A percentile compares a stretch with the other conserved stretches of the same genome.
Conservation (phyloP, 306 rosid species). For the Styphnolobium japonicum region DNA sequence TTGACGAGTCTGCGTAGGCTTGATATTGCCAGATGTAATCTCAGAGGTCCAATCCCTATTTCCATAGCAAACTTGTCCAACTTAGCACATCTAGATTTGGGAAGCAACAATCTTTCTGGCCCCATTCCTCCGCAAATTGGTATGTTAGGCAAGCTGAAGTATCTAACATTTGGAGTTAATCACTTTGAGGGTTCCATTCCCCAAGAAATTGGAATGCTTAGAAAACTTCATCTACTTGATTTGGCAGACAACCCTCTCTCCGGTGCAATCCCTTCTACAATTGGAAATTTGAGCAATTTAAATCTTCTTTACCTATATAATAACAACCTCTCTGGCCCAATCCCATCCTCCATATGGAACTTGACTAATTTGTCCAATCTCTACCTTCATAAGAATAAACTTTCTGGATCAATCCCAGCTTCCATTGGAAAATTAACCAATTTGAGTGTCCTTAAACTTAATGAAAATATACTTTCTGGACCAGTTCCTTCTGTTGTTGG, state of each 20-base stretch:
- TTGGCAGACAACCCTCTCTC: neutral
- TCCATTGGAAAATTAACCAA: neutral
- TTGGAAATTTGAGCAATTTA: neutral
- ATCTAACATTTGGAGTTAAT: neutral
- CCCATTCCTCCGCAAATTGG: neutral
- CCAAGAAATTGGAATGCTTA: slow-evolving; percentile 1
- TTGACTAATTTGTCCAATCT: neutral
- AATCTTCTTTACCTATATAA: neutral
- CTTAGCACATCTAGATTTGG: neutral
- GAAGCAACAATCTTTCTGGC: neutral
- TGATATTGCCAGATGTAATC: neutral
- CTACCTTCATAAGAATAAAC: neutral
- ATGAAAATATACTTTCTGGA: neutral
- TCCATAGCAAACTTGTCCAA: neutral
- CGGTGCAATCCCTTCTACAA: neutral
- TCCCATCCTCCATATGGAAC: neutral
- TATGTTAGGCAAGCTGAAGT: neutral
- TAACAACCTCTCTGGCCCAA: neutral
- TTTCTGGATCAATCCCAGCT: neutral
- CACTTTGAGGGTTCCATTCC: neutral
- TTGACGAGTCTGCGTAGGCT: neutral
- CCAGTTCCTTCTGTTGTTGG: neutral
- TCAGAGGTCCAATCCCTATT: neutral
- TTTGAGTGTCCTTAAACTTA: no score
- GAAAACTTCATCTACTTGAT: neutral